Percentiles rank a stretch among this genome's conserved stretches.
These are phyloP conservation scores for Quillaja saponaria DNA, from an alignment of 306 rosid genomes.

Conservation along the genomic window DNA sequence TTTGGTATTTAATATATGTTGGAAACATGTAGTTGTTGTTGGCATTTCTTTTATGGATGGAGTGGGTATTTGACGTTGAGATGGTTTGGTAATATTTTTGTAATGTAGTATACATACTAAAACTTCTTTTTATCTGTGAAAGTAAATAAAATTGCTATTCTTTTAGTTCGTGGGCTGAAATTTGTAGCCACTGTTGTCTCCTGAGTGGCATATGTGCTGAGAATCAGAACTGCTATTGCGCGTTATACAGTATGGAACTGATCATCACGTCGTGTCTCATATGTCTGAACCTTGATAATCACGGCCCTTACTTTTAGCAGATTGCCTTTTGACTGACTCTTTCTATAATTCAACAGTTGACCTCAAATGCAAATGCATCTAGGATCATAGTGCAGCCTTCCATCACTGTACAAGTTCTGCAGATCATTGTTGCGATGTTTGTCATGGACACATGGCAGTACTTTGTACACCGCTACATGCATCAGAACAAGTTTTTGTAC, in stretches of 20 bases:
- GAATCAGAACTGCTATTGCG: neutral
- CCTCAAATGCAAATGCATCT: conserved; percentile 44
- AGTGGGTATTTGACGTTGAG: neutral
- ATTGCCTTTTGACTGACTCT: conserved; percentile 5
- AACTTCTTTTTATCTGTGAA: neutral
- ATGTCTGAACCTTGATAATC: no score
- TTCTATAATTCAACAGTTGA: conserved; percentile 50
- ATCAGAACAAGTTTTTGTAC: conserved; percentile 83
- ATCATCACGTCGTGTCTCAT: no score
- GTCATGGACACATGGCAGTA: conserved; percentile 94
- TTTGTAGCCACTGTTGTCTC: neutral
- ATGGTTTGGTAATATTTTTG: neutral
- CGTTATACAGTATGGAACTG: neutral
- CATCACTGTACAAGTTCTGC: conserved; percentile 47
- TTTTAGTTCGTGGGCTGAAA: neutral
- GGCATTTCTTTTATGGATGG: no score
- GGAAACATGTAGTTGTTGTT: no score
- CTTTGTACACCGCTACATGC: conserved; percentile 88
- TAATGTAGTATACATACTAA: neutral
- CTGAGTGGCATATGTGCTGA: neutral
- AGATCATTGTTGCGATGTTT: conserved; percentile 74
- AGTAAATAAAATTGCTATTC: neutral
- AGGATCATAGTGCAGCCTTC: conserved; percentile 59
- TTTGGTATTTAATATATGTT: no score
- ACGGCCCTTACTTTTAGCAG: neutral